Evolutionary conservation across 73 alveolate genomes (phyloP), one percentile per base, ranked within the genome.

Genomic region (Tetrahymena borealis): DNA sequence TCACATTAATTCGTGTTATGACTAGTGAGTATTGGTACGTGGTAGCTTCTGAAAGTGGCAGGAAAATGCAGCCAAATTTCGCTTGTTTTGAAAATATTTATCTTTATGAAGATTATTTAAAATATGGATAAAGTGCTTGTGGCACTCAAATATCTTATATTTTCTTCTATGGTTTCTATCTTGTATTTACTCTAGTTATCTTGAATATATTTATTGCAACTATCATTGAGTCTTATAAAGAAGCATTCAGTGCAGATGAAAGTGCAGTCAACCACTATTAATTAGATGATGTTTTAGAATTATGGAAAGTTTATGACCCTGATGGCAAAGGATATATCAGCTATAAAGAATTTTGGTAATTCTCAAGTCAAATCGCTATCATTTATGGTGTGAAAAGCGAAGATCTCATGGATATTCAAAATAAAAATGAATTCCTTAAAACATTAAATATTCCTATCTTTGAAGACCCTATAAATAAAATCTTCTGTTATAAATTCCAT

Each of bases 321-420:
- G 93, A 93, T 38, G 95, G 95, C 1, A 85, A 85, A 40, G 95
- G 95, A 4, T 38, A 79, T 33, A 93, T 93, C n/a, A 93, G 91
- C 78, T 93, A 93, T 39, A 93, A 93, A 32, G 93, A 79, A n/a
- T 93, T 93, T 93, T 93, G 95, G 95, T 33, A 93, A 40, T 85
- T 93, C 33, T 93, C 95, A 28, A 79, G 93, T 85, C 90, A 93
- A 85, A 93, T 93, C 1, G 95, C 95, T 16, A 93, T 93, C 28
- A 93, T 93, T 10, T 93, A 79, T 40, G 95, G 95, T 37, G 95
- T 93, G 4, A 92, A 85, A 1, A 40, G 91, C 38, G 95, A 38
- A 35, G 95, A 93, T 39, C 38, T 93, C 24, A 79, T 93, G 90
- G 95, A 93, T 93, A 92, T 93, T 24, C 40, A 93, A 32, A 93